These are phyloP conservation scores for Catunica adiposa DNA, from an alignment of 2,329 filamentous ascomycete species.

Conservation along the genomic window DNA sequence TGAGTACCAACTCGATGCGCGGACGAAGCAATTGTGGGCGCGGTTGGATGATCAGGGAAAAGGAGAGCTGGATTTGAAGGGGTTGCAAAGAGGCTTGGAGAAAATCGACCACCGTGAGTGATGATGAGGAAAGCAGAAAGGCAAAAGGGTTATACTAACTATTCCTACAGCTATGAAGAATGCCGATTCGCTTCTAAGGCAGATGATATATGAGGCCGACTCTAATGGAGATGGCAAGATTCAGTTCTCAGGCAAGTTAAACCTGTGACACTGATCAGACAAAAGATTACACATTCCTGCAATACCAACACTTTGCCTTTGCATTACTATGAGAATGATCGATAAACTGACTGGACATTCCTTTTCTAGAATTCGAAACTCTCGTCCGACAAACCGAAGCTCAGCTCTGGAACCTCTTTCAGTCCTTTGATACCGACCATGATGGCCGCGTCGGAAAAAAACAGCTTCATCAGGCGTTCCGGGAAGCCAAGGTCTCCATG, in stretches of 20 bases:
- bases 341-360: not conserved
- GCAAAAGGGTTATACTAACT: too few species aligned
- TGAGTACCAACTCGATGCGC: conserved; percentile 49
- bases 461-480: conserved; percentile 69
- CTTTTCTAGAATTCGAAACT: conserved; percentile 59
- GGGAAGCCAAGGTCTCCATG: conserved; percentile 60
- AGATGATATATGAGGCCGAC: conserved; percentile 70
- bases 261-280: not conserved
- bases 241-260: conserved; percentile 61
- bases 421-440: conserved; percentile 67
- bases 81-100: conserved; percentile 65
- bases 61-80: conserved; percentile 70
- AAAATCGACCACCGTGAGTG: conserved; percentile 77
- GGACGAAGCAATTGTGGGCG: conserved; percentile 71
- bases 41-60: conserved; percentile 61
- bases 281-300: not conserved
- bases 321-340: not conserved
- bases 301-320: not conserved
- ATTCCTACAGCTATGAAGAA: conserved; percentile 53
- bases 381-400: conserved; percentile 81
- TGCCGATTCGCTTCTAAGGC: conserved; percentile 68
- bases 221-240: conserved; percentile 78
- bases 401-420: conserved; percentile 68
- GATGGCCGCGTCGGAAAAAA: conserved; percentile 74
- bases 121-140: not conserved